phyloP scores from a whole-genome alignment of 257 asterid genomes.

The Solanum commersonii region DNA sequence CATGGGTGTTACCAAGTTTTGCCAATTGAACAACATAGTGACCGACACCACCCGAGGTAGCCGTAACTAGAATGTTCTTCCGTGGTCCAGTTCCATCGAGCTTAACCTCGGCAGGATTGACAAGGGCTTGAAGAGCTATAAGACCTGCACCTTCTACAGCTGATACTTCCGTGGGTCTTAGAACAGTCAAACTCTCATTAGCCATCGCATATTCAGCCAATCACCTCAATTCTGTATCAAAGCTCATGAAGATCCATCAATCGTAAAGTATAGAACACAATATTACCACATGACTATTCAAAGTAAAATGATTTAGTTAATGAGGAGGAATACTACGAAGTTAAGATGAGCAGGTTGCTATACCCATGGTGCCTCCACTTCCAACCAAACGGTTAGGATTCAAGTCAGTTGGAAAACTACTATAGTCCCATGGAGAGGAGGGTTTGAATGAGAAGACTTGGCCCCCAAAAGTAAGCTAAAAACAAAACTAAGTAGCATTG shows the following conservation, averaged over 20 bases:
- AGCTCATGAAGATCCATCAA: neutral
- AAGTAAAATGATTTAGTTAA: neutral
- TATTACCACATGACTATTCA: neutral
- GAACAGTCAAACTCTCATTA: constrained; percentile 35
- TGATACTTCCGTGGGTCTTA: constrained; percentile 42
- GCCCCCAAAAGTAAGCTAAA: neutral
- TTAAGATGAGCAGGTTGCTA: neutral
- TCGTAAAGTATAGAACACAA: neutral
- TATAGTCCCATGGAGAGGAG: neutral
- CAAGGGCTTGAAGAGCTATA: constrained; percentile 47
- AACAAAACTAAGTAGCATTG: neutral
- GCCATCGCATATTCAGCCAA: constrained; percentile 53
- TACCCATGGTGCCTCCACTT: neutral
- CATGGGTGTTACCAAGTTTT: constrained; percentile 55
- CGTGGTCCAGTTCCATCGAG: constrained; percentile 31
- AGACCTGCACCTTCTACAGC: constrained; percentile 55
- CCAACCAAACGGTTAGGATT: neutral
- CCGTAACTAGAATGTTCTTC: constrained; percentile 54
- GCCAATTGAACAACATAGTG: constrained; percentile 69
- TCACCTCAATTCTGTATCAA: constrained; percentile 46
- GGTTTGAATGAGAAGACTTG: neutral
- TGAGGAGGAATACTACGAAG: neutral
- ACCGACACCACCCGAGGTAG: constrained; percentile 77
- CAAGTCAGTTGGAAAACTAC: neutral
- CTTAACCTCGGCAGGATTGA: constrained; percentile 24